A percentile compares a stretch with the other conserved stretches of the same genome.
Evolutionary conservation across 2,329 filamentous ascomycete genomes (phyloP).

Genomic region (Xylaria arbuscula): DNA sequence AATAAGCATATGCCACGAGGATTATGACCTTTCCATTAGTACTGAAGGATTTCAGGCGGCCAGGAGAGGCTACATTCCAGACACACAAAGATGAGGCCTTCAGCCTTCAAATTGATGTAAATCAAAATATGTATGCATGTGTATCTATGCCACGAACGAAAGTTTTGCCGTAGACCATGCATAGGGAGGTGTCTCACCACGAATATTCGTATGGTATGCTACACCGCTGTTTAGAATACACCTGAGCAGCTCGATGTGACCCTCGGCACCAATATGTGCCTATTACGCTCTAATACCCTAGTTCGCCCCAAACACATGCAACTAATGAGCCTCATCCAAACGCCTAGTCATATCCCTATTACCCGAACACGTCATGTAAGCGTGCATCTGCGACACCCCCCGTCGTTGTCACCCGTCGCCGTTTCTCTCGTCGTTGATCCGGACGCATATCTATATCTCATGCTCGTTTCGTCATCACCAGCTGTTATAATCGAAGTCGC

Average conservation of each 20-base stretch:
- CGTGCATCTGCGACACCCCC: constrained; percentile 23
- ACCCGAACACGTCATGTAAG: constrained; percentile 31
- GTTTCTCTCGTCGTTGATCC: constrained; percentile 21
- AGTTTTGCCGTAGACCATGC: constrained; percentile 36
- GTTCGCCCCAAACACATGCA: constrained; percentile 41
- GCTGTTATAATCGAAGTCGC: not conserved
- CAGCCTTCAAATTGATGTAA: constrained; percentile 38
- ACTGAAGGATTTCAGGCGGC: constrained; percentile 24
- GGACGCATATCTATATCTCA: constrained; percentile 33
- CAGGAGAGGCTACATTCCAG: constrained; percentile 19
- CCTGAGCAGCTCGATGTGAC: constrained; percentile 17
- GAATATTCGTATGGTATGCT: constrained; percentile 27
- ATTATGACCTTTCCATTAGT: constrained; percentile 29
- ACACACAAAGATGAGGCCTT: constrained; percentile 24
- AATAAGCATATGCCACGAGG: constrained; percentile 14
- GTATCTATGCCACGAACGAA: constrained; percentile 40
- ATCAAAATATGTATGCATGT: constrained; percentile 43
- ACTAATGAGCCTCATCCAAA: constrained; percentile 41
- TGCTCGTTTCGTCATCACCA: constrained; percentile 3
- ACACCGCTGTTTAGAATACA: constrained; percentile 27
- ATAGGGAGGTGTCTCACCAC: constrained; percentile 8
- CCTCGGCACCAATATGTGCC: constrained; percentile 26
- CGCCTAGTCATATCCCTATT: constrained; percentile 41
- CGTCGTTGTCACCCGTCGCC: constrained; percentile 2
- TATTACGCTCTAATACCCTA: constrained; percentile 42